These are phyloP conservation scores for Anisodus tanguticus DNA, from an alignment of 257 asterid species.

Conservation along the genomic window DNA sequence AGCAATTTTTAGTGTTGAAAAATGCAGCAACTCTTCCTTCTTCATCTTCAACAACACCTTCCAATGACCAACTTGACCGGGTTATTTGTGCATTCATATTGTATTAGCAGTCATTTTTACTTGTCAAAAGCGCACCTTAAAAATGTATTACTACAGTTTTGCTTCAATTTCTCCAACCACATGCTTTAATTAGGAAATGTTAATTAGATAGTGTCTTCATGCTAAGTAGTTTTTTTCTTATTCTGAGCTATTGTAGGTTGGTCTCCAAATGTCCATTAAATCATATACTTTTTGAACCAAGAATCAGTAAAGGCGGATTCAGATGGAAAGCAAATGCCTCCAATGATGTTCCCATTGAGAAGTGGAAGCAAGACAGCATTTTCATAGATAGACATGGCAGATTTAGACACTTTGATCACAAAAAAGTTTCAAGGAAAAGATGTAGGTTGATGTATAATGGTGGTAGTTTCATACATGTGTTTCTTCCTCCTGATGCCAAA, in stretches of 20 bases:
- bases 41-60: not conserved
- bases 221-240: not conserved
- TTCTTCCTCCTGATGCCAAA: constrained; percentile 3
- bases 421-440: constrained; percentile 72
- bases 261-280: constrained; percentile 49
- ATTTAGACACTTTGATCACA: constrained; percentile 65
- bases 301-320: constrained; percentile 45
- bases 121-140: not conserved
- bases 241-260: constrained; percentile 45
- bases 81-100: not conserved
- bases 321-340: constrained; percentile 52
- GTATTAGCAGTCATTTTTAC: not conserved
- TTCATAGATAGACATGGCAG: constrained; percentile 69
- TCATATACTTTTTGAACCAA: constrained; percentile 42
- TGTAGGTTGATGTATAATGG: constrained; percentile 42
- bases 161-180: not conserved
- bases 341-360: constrained; percentile 51
- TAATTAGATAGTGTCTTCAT: not conserved
- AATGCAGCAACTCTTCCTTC: not conserved
- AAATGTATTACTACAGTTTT: too few species aligned
- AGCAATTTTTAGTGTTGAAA: not conserved
- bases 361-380: constrained; percentile 72
- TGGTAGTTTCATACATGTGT: not conserved
- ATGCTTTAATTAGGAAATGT: too few species aligned
- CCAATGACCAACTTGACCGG: not conserved